A percentile compares a stretch with the other conserved stretches of the same genome.
Evolutionary conservation across 2,329 filamentous ascomycete species (phyloP).

Genomic region (Pseudogymnoascus sp.): DNA sequence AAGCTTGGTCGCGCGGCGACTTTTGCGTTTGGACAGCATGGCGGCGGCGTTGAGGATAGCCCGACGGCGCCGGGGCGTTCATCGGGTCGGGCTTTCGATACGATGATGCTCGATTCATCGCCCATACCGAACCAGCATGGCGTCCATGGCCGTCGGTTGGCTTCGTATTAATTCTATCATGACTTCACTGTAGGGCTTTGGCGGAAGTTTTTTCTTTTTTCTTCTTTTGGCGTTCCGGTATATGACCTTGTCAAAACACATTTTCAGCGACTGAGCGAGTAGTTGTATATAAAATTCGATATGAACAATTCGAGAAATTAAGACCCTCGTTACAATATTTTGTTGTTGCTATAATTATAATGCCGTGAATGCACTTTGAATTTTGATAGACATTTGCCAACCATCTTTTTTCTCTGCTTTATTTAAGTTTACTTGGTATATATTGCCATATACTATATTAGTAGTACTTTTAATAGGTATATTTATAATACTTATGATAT

Average conservation of each 20-base stretch:
- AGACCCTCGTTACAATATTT: too few relatives aligned
- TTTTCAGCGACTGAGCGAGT: constrained; percentile 10
- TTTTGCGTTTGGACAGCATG: constrained; percentile 82
- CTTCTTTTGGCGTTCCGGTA: constrained; percentile 11
- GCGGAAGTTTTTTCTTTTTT: neutral
- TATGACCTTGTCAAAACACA: constrained; percentile 11
- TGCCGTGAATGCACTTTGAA: too few relatives aligned
- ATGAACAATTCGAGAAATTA: too few relatives aligned
- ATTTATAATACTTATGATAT: too few relatives aligned
- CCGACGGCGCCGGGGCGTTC: constrained; percentile 40
- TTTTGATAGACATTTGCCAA: too few relatives aligned
- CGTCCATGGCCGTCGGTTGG: constrained; percentile 52
- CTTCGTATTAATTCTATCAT: constrained; percentile 46
- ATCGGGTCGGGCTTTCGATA: constrained; percentile 22
- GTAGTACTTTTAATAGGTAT: too few relatives aligned
- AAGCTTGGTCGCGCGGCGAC: constrained; percentile 84
- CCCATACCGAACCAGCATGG: constrained; percentile 43
- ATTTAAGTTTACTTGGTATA: too few relatives aligned
- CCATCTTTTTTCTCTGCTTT: too few relatives aligned
- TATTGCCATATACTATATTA: too few relatives aligned
- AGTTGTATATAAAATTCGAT: neutral
- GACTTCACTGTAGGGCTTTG: constrained; percentile 9
- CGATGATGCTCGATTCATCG: constrained; percentile 36
- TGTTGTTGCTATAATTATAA: too few relatives aligned
- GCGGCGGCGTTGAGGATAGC: constrained; percentile 48